Evolutionary conservation across 169 alveolate species (phyloP).

Genomic region (Plasmodium gaboni): DNA sequence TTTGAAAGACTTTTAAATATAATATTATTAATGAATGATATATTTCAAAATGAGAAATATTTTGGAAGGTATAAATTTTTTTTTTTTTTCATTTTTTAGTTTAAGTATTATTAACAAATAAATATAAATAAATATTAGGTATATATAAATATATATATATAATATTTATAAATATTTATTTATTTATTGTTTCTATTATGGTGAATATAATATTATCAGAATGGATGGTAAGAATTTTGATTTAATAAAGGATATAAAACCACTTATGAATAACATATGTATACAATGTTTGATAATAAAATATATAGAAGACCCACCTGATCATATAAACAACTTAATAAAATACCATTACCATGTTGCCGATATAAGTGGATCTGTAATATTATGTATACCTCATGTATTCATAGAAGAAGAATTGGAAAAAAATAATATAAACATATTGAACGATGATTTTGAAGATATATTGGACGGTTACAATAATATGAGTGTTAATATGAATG

Average conservation of each 20-base stretch:
- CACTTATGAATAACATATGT: slow-evolving; percentile 78
- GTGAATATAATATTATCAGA: background rate
- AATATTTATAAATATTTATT: background rate
- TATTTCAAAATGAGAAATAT: too few relatives aligned
- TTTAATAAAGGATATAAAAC: slow-evolving; percentile 78
- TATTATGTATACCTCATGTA: slow-evolving; percentile 83
- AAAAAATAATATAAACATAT: slow-evolving; percentile 35
- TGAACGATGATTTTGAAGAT: slow-evolving; percentile 53
- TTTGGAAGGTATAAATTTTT: too few relatives aligned
- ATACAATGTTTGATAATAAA: slow-evolving; percentile 82
- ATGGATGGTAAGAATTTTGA: slow-evolving; percentile 39
- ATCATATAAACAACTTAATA: slow-evolving; percentile 79
- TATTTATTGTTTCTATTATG: background rate
- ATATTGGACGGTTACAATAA: slow-evolving; percentile 75
- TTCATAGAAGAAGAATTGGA: slow-evolving; percentile 78
- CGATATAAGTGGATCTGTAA: slow-evolving; percentile 81
- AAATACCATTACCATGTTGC: slow-evolving; percentile 84
- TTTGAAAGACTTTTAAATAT: too few relatives aligned
- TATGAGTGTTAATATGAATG: slow-evolving; percentile 53
- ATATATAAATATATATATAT: background rate
- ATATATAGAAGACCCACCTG: slow-evolving; percentile 85
- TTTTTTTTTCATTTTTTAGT: too few relatives aligned
- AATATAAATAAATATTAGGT: background rate
- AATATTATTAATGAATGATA: too few relatives aligned
- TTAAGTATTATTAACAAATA: background rate